Evolutionary conservation across 176 grass and related monocot species (phyloP).

Genomic region (Tuctoria greenei): DNA sequence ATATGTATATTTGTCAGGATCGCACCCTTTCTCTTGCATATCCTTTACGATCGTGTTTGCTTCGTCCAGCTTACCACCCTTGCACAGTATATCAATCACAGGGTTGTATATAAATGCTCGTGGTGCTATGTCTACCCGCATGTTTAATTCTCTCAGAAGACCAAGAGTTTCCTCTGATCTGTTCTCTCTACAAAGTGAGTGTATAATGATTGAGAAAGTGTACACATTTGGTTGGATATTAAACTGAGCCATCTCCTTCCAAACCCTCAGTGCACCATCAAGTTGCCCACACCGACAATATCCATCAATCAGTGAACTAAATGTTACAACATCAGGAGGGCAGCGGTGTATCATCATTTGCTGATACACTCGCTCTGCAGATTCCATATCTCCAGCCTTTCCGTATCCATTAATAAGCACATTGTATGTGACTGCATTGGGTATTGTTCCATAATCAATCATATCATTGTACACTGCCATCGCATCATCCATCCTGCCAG

Average conservation of each 20-base stretch:
- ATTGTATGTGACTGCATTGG: conserved; percentile 80
- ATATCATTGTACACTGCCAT: conserved; percentile 65
- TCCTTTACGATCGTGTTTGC: conserved; percentile 60
- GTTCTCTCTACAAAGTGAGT: conserved; percentile 75
- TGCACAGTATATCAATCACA: conserved; percentile 78
- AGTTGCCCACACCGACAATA: conserved; percentile 70
- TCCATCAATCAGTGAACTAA: conserved; percentile 96
- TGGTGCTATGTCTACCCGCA: conserved; percentile 61
- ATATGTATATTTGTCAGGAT: conserved; percentile 90
- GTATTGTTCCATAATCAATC: conserved; percentile 53
- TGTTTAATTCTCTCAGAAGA: conserved; percentile 62
- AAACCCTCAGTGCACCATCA: conserved; percentile 67
- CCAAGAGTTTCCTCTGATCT: conserved; percentile 58
- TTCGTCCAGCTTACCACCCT: conserved; percentile 68
- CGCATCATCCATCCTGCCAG: conserved; percentile 68
- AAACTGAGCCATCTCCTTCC: conserved; percentile 63
- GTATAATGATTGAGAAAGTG: conserved; percentile 77
- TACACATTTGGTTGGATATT: conserved; percentile 68
- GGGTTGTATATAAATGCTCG: conserved; percentile 83
- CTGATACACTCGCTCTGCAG: conserved; percentile 60
- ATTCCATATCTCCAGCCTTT: conserved; percentile 60
- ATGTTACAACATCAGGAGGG: conserved; percentile 79
- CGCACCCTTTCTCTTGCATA: conserved; percentile 67
- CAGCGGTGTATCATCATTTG: conserved; percentile 60
- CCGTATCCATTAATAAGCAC: conserved; percentile 90